Conservation (phyloP, 257 asterid genomes). For the Ophiorrhiza pumila region DNA sequence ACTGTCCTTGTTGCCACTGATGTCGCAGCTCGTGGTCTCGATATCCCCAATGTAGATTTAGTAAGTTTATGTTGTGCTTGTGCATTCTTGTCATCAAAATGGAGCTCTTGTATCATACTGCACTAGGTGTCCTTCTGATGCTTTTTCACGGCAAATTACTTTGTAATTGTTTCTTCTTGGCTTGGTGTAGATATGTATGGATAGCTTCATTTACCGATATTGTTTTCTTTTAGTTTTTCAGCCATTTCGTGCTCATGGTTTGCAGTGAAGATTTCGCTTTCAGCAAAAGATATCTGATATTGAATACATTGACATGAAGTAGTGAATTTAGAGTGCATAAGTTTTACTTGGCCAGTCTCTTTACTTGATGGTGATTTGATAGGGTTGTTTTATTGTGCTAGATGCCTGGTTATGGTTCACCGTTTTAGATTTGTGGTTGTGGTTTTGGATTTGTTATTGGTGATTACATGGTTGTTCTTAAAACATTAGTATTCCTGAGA, state of each 20-base stretch:
- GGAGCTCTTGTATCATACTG: neutral
- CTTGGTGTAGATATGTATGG: neutral
- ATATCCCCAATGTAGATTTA: slow-evolving; percentile 89
- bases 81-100: slow-evolving; percentile 1
- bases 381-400: neutral
- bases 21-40: slow-evolving; percentile 95
- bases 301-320: neutral
- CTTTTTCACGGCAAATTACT: neutral
- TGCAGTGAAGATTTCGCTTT: neutral
- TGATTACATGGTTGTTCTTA: neutral
- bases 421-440: neutral
- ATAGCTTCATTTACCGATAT: neutral
- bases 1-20: slow-evolving; percentile 95
- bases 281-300: neutral
- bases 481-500: neutral
- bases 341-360: neutral
- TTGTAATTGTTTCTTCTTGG: neutral
- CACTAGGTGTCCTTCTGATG: neutral
- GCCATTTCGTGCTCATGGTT: neutral
- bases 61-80: slow-evolving; percentile 42
- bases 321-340: neutral
- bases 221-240: neutral
- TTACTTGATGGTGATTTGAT: neutral
- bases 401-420: neutral
- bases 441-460: neutral